These are phyloP conservation scores for Marchantia paleacea DNA, from an alignment of 225 moss, liverwort and hornwort species.

Conservation along the genomic window DNA sequence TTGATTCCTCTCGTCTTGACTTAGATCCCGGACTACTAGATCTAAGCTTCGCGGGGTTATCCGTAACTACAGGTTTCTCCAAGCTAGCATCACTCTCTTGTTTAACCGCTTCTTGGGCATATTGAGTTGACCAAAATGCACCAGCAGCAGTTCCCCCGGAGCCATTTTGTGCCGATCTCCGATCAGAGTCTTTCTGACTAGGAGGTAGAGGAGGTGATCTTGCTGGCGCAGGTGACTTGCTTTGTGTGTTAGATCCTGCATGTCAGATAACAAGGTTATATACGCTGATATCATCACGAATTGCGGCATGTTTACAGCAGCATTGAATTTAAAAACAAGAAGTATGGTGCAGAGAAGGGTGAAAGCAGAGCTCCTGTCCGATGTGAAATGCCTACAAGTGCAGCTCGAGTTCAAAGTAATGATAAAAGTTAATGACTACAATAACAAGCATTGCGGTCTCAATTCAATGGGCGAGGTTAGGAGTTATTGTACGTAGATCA, in stretches of 20 bases:
- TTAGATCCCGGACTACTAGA: constrained; percentile 42
- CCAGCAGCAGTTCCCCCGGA: constrained; percentile 47
- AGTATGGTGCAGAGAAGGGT: neutral
- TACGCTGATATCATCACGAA: neutral
- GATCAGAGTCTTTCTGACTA: constrained; percentile 60
- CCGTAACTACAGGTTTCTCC: constrained; percentile 42
- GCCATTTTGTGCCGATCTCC: constrained; percentile 51
- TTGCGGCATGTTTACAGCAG: neutral
- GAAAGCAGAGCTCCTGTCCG: no score
- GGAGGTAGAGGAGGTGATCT: constrained; percentile 62
- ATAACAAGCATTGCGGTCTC: no score
- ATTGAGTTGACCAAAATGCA: constrained; percentile 89
- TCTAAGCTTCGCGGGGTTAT: constrained; percentile 20
- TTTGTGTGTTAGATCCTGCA: constrained; percentile 35
- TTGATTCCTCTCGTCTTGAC: constrained; percentile 40
- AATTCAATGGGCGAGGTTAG: no score
- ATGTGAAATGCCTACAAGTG: no score
- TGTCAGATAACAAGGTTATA: neutral
- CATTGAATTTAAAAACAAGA: neutral
- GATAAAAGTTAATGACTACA: neutral
- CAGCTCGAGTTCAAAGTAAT: no score
- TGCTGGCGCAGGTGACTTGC: constrained; percentile 41
- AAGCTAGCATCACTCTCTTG: constrained; percentile 33
- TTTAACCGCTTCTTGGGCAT: constrained; percentile 61
- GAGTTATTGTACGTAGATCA: neutral